Base-by-base conservation (phyloP, 1,284 basidiomycete species). In the Leccinum griseonigrum region DNA sequence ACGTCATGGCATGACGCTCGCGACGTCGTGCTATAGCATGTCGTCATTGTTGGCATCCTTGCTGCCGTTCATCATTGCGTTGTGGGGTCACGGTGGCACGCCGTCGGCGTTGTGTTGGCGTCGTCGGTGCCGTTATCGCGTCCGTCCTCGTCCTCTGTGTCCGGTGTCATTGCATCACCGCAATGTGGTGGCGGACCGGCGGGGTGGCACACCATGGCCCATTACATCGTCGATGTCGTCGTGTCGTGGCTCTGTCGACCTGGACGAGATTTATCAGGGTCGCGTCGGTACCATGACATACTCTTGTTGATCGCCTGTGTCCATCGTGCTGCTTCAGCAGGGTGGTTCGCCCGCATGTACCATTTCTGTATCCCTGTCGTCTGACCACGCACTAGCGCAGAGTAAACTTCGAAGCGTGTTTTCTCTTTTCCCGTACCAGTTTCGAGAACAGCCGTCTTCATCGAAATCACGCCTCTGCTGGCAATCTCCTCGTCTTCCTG, bases 401-500 rank as follows among this genome's bases (percentile, higher is more conserved):
- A 92, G 65, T 90, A 86, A 10, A 98, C 84, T 72, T 96, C 94
- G 71, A 98, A 95, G 16, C 93, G 87, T 22, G 88, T 78, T 62
- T 86, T 86, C 64, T 91, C 90, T 8, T 40, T 22, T 10, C 67
- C 68, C 4, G 65, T 62, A 31, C 61, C 61, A 14, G 77, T 64
- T 64, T 86, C 88, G 10, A 95, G 76, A 22, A 83, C 77, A 0
- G 94, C 95, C 2, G 85, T 90, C 66, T 88, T 89, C 87, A 98
- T 91, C 2, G 91, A 87, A 64, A 98, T 94, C 0, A 94, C 91
- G 1, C 96, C 96, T 34, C 97, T 85, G 56, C 89, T 91, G 1
- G 94, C 88, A 38, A 96, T 80, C 10, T 86, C 85, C 76, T 98
- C 95, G 70, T 98, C 97, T 65, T 95, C 94, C 69, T 95, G 93